phyloP scores from a whole-genome alignment of 2,329 filamentous ascomycete species.

The Gyromitra esculenta region DNA sequence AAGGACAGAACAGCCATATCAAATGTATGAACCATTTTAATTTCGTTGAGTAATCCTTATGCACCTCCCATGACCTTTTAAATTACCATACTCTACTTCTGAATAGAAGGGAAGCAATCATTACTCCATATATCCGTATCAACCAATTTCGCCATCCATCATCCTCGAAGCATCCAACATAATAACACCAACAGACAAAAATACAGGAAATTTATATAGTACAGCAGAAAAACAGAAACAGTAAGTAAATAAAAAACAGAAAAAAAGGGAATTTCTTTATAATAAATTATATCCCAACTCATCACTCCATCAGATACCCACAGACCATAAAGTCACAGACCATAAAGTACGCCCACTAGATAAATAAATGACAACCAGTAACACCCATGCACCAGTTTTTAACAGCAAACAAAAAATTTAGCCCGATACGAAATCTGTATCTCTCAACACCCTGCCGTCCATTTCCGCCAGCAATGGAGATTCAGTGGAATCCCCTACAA shows the following conservation, averaged over 20 bases:
- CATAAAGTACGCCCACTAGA: slow-evolving; percentile 13
- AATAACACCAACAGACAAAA: slow-evolving; percentile 38
- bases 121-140: slow-evolving; percentile 8
- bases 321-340: slow-evolving; percentile 12
- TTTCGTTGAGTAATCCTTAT: background rate
- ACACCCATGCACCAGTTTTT: slow-evolving; percentile 8
- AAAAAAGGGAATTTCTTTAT: slow-evolving; percentile 9
- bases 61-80: background rate
- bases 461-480: background rate
- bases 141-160: slow-evolving; percentile 7
- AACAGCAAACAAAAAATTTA: background rate
- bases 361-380: slow-evolving; percentile 15
- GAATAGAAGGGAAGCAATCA: slow-evolving; percentile 1
- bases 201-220: slow-evolving; percentile 36
- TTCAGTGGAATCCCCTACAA: slow-evolving; percentile 11
- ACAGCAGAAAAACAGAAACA: background rate
- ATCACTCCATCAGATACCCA: slow-evolving; percentile 7
- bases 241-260: background rate
- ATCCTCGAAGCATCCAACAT: background rate
- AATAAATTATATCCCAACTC: slow-evolving; percentile 20
- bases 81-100: background rate
- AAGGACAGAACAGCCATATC: background rate
- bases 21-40: background rate
- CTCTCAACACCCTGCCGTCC: background rate
- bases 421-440: slow-evolving; percentile 18